Evolutionary conservation across 2,329 filamentous ascomycete species (phyloP).

Genomic region (Calonectria naviculata): DNA sequence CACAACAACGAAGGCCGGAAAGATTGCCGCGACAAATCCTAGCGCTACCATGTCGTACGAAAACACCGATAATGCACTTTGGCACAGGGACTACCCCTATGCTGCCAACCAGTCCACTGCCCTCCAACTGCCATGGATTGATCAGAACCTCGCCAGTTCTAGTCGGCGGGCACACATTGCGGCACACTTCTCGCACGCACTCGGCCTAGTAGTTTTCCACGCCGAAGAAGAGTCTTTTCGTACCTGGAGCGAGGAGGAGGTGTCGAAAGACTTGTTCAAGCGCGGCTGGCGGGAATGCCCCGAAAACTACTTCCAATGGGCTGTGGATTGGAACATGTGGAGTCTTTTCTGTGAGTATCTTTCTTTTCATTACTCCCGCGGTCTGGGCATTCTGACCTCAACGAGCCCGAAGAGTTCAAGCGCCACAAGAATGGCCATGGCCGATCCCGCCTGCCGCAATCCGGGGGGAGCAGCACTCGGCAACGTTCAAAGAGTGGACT

Average conservation of each 20-base stretch:
- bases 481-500: not conserved
- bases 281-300: not conserved
- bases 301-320: not conserved
- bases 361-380: not conserved
- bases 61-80: not conserved
- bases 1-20: too few relatives aligned
- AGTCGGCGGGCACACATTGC: not conserved
- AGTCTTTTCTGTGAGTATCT: not conserved
- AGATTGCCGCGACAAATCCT: rapidly evolving
- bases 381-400: not conserved
- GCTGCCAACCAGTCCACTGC: not conserved
- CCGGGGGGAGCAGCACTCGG: not conserved
- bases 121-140: not conserved
- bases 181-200: not conserved
- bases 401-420: not conserved
- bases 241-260: not conserved
- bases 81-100: not conserved
- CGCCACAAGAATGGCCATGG: not conserved
- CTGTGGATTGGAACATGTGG: not conserved
- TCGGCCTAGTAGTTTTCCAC: not conserved
- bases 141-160: not conserved
- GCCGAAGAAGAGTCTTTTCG: not conserved
- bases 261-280: not conserved
- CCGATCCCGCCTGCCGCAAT: not conserved
- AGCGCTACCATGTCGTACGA: not conserved